Evolutionary conservation across 495 filamentous ascomycete species (phyloP).

Genomic region (Schizothecium vesticola): DNA sequence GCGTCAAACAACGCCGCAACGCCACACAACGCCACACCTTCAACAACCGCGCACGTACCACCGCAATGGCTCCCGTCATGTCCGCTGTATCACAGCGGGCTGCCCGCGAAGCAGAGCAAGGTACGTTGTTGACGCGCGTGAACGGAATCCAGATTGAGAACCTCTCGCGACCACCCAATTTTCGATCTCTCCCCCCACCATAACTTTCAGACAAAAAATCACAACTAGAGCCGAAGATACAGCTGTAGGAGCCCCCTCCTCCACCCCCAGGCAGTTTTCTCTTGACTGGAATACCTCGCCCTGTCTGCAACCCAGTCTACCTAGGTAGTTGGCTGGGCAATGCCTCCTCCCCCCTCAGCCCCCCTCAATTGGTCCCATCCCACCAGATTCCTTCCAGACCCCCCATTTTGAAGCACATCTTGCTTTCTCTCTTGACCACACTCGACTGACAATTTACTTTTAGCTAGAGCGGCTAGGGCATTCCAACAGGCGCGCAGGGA

Average conservation of each 20-base stretch:
- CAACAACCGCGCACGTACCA: neutral
- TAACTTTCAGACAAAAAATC: neutral
- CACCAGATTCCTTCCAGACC: neutral
- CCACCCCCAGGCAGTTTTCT: neutral
- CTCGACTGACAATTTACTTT: neutral
- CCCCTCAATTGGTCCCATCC: neutral
- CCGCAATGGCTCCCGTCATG: neutral
- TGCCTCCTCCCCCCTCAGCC: neutral
- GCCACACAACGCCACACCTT: no score
- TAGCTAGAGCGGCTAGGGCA: neutral
- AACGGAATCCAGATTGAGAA: neutral
- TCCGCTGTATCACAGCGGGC: neutral
- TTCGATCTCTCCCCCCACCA: neutral
- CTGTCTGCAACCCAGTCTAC: neutral
- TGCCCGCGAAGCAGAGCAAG: neutral
- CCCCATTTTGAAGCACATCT: neutral
- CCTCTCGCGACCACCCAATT: neutral
- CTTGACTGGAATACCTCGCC: neutral
- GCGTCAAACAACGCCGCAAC: neutral
- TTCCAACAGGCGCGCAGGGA: neutral
- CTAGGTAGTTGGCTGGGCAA: neutral
- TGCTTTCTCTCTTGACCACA: neutral
- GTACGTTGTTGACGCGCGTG: neutral
- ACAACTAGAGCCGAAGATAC: neutral
- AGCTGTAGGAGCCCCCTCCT: neutral